phyloP scores from a whole-genome alignment of 345 rosid species.

The Eucalyptus paniculata region DNA sequence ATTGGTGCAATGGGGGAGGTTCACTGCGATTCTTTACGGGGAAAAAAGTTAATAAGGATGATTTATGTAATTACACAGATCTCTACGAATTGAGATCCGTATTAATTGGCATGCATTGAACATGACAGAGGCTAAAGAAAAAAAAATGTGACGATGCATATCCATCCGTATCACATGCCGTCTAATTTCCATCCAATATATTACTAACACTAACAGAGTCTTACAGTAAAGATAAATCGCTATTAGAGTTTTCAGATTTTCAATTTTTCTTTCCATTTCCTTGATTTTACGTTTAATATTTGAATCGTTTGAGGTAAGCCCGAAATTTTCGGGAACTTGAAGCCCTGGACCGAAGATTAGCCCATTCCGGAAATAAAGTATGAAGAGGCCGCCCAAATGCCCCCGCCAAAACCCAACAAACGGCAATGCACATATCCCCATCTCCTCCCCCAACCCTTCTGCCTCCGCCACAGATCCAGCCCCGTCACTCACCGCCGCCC shows the following conservation, averaged over 20 bases:
- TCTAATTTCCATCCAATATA: not conserved
- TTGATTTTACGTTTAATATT: not conserved
- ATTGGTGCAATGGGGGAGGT: too few species aligned
- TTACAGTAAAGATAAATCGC: not conserved
- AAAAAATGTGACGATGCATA: not conserved
- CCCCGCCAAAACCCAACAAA: not conserved
- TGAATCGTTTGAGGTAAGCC: not conserved
- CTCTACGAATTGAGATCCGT: too few species aligned
- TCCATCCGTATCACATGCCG: not conserved
- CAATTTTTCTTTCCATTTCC: not conserved
- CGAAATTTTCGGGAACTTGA: not conserved
- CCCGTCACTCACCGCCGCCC: not conserved
- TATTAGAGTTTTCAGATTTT: not conserved
- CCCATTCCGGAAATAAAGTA: not conserved
- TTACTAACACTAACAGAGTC: not conserved
- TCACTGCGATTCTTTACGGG: too few species aligned
- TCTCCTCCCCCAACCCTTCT: not conserved
- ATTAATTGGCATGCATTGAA: too few species aligned
- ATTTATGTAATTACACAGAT: too few species aligned
- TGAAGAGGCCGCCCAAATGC: not conserved
- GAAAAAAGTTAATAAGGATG: too few species aligned
- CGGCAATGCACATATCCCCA: not conserved
- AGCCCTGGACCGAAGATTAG: not conserved
- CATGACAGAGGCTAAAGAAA: too few species aligned
- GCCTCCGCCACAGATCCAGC: not conserved